Base-by-base conservation (phyloP, 2,329 filamentous ascomycete genomes). In the Aspergillus puulaauensis region DNA sequence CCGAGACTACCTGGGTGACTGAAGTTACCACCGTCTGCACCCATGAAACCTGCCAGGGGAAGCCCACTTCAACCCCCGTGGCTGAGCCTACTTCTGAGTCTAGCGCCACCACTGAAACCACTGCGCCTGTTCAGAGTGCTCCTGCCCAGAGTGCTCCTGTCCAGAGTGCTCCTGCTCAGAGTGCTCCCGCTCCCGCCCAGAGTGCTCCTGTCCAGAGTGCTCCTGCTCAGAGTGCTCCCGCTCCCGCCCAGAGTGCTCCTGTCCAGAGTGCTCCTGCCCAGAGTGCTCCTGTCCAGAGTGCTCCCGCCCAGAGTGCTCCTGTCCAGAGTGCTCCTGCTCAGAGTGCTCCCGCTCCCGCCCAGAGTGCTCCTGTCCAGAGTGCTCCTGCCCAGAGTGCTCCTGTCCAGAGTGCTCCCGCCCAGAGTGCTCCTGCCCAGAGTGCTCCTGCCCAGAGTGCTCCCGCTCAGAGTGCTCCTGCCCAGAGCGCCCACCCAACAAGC, bases 131-230 rank as follows among this genome's bases (percentile, higher is more conserved):
- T 15, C 8, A 52, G 35, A 37, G 58, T 19, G 49, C 60, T 19
- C 52, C 57, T n/a, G 58, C 37, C 15, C 49, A 57, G 8, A 59
- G 62, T 31, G 60, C 52, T 40, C 53, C 57, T 40, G 61, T 64
- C 51, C 61, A 14, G 8, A 47, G 23, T 31, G 21, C 33, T 14
- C 19, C 63, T 14, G 61, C 61, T 37, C 27, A 31, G 27, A 31
- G 27, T 11, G 27, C 27, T 4, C 27, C 27, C 52, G 52, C 33
- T 14, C 56, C 56, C 8, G 40, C 40, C 9, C 8, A 52, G 35
- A 37, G 58, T 19, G 53, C 60, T 21, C 52, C 57, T 19, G 58
- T 40, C n/a, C 49, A 57, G 6, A 59, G 62, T 35, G 60, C 54
- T 27, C 27, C 27, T 9, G 27, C 8, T 3, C 27, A 27, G 27